Evolutionary conservation across 345 rosid genomes (phyloP), one percentile per base, ranked within the genome.

Genomic region (Sisymbrium irio): DNA sequence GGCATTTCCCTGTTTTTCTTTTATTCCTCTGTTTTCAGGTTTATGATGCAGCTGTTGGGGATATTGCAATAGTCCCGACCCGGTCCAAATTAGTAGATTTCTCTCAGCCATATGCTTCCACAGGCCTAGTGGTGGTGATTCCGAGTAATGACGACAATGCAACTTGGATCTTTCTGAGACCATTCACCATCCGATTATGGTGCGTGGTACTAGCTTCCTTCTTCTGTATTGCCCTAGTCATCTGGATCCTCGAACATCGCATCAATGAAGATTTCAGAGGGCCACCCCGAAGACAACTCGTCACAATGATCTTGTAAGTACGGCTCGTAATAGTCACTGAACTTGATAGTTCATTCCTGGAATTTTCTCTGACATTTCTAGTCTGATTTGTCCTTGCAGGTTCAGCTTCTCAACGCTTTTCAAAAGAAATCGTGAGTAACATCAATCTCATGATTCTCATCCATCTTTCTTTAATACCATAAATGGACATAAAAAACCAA

Each of bases 361-460:
- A 47, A 45, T 47, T 49, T 36, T 28, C 22, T 49, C 54, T 74
- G 60, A 74, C 17, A 42, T 63, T 54, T 53, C 45, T 35, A 47
- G 11, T 50, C 35, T 49, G 62, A 20, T 69, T 19, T 56, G 36
- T 55, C 3, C 5, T 81, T 62, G 79, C 93, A 94, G 98, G 89
- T 94, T 94, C 81, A 91, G 98, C 84, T 87, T 94, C 85, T 89
- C 98, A 14, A 91, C 98, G 6, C 76, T 91, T 72, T 94, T 91
- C 79, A 88, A 85, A 81, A 82, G 80, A 78, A 85, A 91, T 65
- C 85, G 98, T 94, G 84, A 88, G 93, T 77, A 53, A 33, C 37
- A 39, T 58, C 15, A 36, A 20, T 61, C 40, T 67, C 37, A 39
- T 58, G 12, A 36, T n/a, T 61, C 40, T 67, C 62, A 60, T 66